Percentiles rank a stretch among this genome's conserved stretches.
These are phyloP conservation scores for Aspergillus novofumigatus DNA, from an alignment of 2,329 filamentous ascomycete species.

Conservation along the genomic window DNA sequence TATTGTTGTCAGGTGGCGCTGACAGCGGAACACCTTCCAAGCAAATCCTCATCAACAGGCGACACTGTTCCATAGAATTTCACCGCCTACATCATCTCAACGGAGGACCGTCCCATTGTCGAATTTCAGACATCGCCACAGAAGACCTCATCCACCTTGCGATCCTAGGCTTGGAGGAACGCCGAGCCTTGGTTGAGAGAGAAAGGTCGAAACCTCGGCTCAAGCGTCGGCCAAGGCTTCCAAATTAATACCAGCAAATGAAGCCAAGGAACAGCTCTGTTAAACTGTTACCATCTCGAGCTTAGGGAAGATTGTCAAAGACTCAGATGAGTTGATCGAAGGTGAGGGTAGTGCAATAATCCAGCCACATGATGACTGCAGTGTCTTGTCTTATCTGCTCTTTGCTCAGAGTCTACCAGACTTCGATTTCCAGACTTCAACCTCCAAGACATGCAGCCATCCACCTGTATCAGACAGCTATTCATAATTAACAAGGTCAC, in stretches of 20 bases:
- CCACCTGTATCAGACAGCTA: too few relatives aligned
- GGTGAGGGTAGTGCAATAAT: too few relatives aligned
- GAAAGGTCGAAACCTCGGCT: background rate
- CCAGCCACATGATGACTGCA: too few relatives aligned
- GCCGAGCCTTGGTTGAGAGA: background rate
- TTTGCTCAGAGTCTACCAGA: background rate
- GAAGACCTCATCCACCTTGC: background rate
- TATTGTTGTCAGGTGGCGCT: background rate
- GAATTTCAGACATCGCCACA: background rate
- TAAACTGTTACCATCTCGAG: background rate
- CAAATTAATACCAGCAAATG: background rate
- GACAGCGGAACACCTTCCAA: background rate
- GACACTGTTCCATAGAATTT: background rate
- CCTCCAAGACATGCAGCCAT: too few relatives aligned
- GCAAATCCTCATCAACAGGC: background rate
- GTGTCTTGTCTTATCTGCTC: background rate
- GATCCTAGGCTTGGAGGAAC: background rate
- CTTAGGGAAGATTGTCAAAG: background rate
- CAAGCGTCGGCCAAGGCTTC: background rate
- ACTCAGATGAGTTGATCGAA: too few relatives aligned
- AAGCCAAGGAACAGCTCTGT: background rate
- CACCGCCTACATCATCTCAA: too few relatives aligned
- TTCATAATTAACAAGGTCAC: background rate
- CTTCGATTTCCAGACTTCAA: background rate
- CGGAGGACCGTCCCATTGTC: background rate